These are phyloP conservation scores for Picochlorum sp. DNA, from an alignment of 139 green algal species.

Conservation along the genomic window DNA sequence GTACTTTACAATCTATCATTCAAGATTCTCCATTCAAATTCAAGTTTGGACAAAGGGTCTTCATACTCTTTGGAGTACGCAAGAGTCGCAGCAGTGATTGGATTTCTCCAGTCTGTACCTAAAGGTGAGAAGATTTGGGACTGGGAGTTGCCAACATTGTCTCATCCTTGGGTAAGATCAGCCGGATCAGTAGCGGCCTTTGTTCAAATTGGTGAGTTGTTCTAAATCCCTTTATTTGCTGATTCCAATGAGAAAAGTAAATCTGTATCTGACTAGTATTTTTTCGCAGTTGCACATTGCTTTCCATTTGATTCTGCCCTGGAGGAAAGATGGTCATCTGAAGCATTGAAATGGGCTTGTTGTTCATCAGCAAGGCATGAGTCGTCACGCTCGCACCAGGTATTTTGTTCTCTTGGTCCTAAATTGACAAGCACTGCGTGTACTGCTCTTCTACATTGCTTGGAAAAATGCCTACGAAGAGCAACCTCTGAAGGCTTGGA, in stretches of 20 bases:
- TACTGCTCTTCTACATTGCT: conserved; percentile 51
- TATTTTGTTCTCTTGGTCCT: conserved; percentile 65
- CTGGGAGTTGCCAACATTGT: conserved; percentile 43
- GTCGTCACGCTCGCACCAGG: conserved; percentile 60
- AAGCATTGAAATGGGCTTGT: conserved; percentile 68
- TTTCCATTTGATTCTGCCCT: conserved; percentile 45
- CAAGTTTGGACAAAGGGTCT: not conserved
- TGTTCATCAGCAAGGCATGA: conserved; percentile 47
- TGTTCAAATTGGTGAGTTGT: conserved; percentile 15
- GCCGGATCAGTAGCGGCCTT: conserved; percentile 28
- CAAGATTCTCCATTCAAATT: conserved; percentile 34
- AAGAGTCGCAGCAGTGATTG: conserved; percentile 48
- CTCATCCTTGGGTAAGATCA: conserved; percentile 13
- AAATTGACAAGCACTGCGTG: conserved; percentile 44
- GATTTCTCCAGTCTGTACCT: conserved; percentile 60
- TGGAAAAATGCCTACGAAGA: conserved; percentile 60
- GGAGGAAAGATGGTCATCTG: conserved; percentile 53
- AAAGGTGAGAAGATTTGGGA: conserved; percentile 62
- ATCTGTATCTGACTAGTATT: not conserved
- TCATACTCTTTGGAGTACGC: conserved; percentile 9
- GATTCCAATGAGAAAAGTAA: not conserved
- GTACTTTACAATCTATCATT: conserved; percentile 52
- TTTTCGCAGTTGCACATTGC: conserved; percentile 12
- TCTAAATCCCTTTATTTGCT: not conserved
- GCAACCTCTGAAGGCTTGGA: conserved; percentile 21